phyloP scores from a whole-genome alignment of 2,329 filamentous ascomycete genomes.

The Beauveria varroae region DNA sequence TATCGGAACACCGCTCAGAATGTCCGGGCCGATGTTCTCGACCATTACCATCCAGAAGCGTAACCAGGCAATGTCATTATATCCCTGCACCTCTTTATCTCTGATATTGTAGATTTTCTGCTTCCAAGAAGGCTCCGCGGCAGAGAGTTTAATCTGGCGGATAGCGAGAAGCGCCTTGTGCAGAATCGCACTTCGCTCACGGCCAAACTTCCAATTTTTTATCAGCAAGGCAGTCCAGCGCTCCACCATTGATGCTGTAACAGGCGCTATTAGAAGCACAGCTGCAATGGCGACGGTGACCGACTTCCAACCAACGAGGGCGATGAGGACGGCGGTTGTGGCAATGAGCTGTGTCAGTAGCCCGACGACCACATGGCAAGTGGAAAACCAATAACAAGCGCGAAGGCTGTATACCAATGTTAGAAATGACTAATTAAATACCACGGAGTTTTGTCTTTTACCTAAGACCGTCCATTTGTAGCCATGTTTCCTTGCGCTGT shows the following conservation, averaged over 20 bases:
- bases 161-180: constrained; percentile 5
- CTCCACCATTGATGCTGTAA: neutral
- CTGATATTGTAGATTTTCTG: constrained; percentile 7
- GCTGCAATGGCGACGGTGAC: neutral
- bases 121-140: constrained; percentile 9
- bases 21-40: constrained; percentile 5
- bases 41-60: neutral
- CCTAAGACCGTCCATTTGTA: neutral
- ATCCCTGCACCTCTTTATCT: constrained; percentile 2
- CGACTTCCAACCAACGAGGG: neutral
- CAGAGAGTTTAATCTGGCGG: constrained; percentile 13
- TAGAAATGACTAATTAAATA: neutral
- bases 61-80: neutral
- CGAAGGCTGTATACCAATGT: neutral
- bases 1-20: constrained; percentile 6
- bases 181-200: neutral
- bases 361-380: neutral
- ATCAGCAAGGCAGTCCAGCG: neutral
- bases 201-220: neutral
- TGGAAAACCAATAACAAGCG: neutral
- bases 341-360: neutral
- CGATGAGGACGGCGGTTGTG: neutral
- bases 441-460: neutral
- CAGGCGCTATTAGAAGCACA: neutral
- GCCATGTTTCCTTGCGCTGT: neutral